These are phyloP conservation scores for Colletotrichum paranaense DNA, from an alignment of 2,329 filamentous ascomycete species.

Conservation along the genomic window DNA sequence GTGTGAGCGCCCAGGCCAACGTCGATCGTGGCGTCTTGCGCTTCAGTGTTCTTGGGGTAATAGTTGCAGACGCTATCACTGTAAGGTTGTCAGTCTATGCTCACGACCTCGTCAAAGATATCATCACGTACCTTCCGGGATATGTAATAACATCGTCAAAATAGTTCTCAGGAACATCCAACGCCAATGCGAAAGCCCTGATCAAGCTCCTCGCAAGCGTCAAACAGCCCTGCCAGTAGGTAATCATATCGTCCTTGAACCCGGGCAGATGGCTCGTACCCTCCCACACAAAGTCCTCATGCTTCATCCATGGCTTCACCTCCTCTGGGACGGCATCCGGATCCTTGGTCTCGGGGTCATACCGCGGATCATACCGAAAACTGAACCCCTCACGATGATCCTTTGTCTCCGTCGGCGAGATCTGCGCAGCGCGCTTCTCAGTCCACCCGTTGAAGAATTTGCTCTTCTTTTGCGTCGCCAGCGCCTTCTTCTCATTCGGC, in stretches of 20 bases:
- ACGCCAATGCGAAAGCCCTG: constrained; percentile 38
- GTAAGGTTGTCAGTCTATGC: not conserved
- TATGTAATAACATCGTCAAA: constrained; percentile 38
- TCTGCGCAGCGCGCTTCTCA: constrained; percentile 38
- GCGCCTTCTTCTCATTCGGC: constrained; percentile 42
- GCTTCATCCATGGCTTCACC: constrained; percentile 35
- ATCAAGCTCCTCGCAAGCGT: constrained; percentile 41
- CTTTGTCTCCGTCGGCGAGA: constrained; percentile 44
- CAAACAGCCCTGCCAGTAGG: constrained; percentile 38
- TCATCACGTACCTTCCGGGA: constrained; percentile 27
- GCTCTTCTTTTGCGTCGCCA: constrained; percentile 40
- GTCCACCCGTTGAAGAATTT: constrained; percentile 51
- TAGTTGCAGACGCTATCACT: constrained; percentile 52
- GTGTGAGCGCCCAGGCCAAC: constrained; percentile 60
- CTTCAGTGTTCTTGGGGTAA: constrained; percentile 52
- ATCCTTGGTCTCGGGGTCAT: constrained; percentile 54
- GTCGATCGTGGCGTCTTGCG: constrained; percentile 42
- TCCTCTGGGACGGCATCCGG: constrained; percentile 26
- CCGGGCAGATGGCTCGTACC: constrained; percentile 34
- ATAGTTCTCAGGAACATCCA: constrained; percentile 37
- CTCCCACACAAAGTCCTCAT: constrained; percentile 38
- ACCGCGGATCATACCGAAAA: constrained; percentile 52
- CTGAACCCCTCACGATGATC: constrained; percentile 44
- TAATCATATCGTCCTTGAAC: constrained; percentile 34
- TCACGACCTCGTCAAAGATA: not conserved